Base-by-base conservation (phyloP, 148 eudicot species). In the Camellia lanceoleosa region DNA sequence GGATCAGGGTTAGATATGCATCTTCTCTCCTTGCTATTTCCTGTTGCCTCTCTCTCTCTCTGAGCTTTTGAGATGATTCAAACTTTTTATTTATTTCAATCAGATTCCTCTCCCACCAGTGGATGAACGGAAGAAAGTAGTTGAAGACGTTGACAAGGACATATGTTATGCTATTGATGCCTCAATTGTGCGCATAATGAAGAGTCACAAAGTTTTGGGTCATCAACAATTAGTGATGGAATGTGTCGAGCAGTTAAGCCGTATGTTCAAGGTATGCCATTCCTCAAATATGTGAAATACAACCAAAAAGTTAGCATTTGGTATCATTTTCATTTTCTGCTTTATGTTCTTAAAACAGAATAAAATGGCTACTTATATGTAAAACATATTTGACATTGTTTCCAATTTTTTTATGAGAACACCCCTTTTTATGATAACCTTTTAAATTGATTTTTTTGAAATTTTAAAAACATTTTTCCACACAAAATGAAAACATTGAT, bases 131-230 rank as follows among this genome's bases (percentile, higher is more conserved):
- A 84, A 77, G 62, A 84, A 66, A 69, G 74, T 80, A 41, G 83
- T 77, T 13, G 86, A 84, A 80, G 83, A 84, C 67, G 86, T 84
- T 59, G 86, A 80, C 81, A 80, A 84, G 66, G 86, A 81, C 66
- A 78, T 83, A 41, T 81, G 83, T 56, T 80, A 84, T 73, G 80
- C 83, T 54, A 80, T 84, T 65, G 86, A 84, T 51, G 83, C 86
- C 38, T 64, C 83, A 51, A 1, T 30, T 30, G 38, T 30, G 38
- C 38, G 38, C 38, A 30, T 30, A 30, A 30, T 30, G 38, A 30
- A 30, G 38, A 30, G 38, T 30, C 38, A 30, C 38, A 30, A 30
- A 30, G 1, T 30, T 30, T 30, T 30, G 38, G 80, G 77, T 66
- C 80, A 83, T 76, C 86, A 83, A 59, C 86, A 83, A 78, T 62